Base-by-base conservation (phyloP, 1,284 basidiomycete genomes). In the Earliella scabrosa region DNA sequence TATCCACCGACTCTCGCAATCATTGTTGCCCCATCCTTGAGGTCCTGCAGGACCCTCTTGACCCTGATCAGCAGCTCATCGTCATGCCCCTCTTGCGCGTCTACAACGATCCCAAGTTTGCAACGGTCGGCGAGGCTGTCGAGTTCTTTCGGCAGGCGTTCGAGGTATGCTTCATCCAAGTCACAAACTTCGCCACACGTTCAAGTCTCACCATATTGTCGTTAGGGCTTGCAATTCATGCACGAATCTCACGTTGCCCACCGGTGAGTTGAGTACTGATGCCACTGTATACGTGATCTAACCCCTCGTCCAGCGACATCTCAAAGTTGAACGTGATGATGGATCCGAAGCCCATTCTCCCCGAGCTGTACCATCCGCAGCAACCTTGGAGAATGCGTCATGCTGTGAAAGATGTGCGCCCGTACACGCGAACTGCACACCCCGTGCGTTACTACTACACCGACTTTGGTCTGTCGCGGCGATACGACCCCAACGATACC, bases 391-490 rank as follows among this genome's bases (percentile, higher is more conserved):
- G 4, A 9, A n/a, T n/a, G n/a, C 26, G 26, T 11, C 58, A 68
- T 39, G 47, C 41, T 4, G 52, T 34, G 26, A 56, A 56, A 18
- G 45, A 48, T 20, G 64, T 68, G n/a, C 60, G 61, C 46, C 56
- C 65, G 46, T 54, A 58, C 52, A 63, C 65, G 6, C 65, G 72
- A 2, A 73, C 68, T 0, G 58, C 65, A 44, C 52, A 51, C 1
- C 68, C 68, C 0, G 57, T 67, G 7, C 64, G 59, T 29, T 76
- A 76, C 49, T 68, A 69, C 29, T 65, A 63, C 44, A 59, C 60
- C n/a, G 68, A 76, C 44, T 77, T 76, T 11, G 73, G 72, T 1
- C 44, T 73, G 8, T 75, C 76, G 5, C 59, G 70, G 13, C 56
- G 50, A 11, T 65, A 65, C 49, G 34, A 55, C 41, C 26, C 43